phyloP scores from a whole-genome alignment of 768 basidiomycete species.

The Lyophyllum shimeji region DNA sequence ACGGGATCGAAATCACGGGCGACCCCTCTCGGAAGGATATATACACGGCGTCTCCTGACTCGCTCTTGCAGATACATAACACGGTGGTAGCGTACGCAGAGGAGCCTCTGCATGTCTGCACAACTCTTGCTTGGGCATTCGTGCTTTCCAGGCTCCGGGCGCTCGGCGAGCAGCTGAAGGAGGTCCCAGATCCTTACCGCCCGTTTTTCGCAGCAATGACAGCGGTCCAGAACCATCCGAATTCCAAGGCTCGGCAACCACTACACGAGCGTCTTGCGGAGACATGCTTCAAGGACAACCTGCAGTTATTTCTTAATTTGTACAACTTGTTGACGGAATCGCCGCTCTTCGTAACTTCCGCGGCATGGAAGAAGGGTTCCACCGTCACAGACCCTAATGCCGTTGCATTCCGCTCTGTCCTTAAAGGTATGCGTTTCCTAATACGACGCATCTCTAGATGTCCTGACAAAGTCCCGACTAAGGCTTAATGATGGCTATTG shows the following conservation, averaged over 20 bases:
- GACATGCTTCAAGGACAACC: constrained; percentile 55
- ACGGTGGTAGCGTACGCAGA: constrained; percentile 58
- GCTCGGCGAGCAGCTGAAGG: constrained; percentile 44
- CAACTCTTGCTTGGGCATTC: constrained; percentile 84
- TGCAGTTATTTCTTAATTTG: constrained; percentile 59
- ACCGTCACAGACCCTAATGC: constrained; percentile 74
- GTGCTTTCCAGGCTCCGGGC: constrained; percentile 65
- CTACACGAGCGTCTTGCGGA: constrained; percentile 57
- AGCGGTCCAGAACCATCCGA: constrained; percentile 31
- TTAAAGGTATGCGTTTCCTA: constrained; percentile 63
- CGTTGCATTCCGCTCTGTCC: constrained; percentile 74
- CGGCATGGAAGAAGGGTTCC: constrained; percentile 69
- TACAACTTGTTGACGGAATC: constrained; percentile 61
- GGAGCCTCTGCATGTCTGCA: constrained; percentile 62
- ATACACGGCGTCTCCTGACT: constrained; percentile 61
- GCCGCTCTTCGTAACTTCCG: constrained; percentile 73
- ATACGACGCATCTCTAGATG: background rate
- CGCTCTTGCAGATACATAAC: constrained; percentile 67
- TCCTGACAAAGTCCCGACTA: constrained; percentile 1
- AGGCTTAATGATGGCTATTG: constrained; percentile 77
- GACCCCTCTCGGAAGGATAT: constrained; percentile 46
- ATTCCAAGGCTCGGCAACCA: constrained; percentile 59
- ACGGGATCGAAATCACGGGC: constrained; percentile 49
- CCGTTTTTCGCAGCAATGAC: constrained; percentile 55
- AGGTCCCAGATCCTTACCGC: constrained; percentile 54